Base-by-base conservation (phyloP, 805 yeast genomes). In the Saccharomycopsis fibuligera region DNA sequence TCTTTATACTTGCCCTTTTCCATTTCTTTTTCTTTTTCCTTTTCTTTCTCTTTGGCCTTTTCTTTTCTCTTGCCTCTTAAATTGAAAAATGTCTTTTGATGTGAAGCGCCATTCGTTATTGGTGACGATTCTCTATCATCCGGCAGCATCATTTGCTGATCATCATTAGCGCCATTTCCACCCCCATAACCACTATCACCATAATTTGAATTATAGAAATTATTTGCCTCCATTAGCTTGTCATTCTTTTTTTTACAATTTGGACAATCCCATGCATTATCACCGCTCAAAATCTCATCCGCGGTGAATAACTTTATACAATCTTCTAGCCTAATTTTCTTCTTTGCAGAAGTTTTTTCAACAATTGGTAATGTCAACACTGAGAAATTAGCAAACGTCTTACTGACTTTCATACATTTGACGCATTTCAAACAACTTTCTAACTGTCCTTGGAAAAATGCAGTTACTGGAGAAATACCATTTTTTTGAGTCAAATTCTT, bases 261-360 rank as follows among this genome's bases (percentile, higher is more conserved):
- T 5, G 93, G 90, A 67, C 95, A 85, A 54, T 81, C 76, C 95
- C 95, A 85, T 1, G 93, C 86, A 64, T 85, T 84, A 5, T 81
- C 90, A 23, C 87, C 83, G 5, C 72, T 70, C 45, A 85, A 63
- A 3, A 79, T 69, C 61, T 85, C 95, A 50, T 79, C 81, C 46
- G 72, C 68, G 0, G 85, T 76, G 58, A 77, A 83, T 59, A 79
- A 69, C 29, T 69, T 65, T 38, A 85, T 74, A 56, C 89, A 78
- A 49, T 83, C 87, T 41, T 82, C 78, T 47, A 85, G 62, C 44
- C 73, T 68, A 14, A 74, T 70, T 12, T 66, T 63, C 43, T 58
- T 58, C 22, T 60, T 56, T 5, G 22, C 27, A 12, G 19, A n/a
- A 23, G 64, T 65, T 41, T 66, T 65, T 39, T 63, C 65, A 0